Conservation (phyloP, 2,329 filamentous ascomycete species). For the Fusarium sp. region DNA sequence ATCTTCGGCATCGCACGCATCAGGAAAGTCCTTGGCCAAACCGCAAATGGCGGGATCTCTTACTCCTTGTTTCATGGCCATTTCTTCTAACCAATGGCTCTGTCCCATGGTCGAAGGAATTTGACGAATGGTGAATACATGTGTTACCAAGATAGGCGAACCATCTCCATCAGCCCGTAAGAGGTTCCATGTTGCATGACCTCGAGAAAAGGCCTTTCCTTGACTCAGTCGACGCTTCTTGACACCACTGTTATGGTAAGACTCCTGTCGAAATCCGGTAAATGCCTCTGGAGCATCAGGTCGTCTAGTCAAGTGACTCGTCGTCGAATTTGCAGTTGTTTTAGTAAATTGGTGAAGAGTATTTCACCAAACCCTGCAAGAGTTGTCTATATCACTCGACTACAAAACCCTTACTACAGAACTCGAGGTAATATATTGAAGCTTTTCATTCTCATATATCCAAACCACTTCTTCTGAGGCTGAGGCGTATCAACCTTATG, state of each 20-base stretch:
- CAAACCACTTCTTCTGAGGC: no score
- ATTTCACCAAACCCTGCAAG: no score
- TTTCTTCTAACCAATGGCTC: not conserved
- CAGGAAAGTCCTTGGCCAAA: slow-evolving; percentile 1
- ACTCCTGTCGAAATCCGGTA: slow-evolving; percentile 4
- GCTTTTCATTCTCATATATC: no score
- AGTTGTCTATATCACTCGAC: no score
- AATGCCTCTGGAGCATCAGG: not conserved
- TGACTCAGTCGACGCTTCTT: not conserved
- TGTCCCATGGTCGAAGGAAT: not conserved
- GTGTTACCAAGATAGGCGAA: not conserved
- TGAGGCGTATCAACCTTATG: no score
- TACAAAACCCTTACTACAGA: no score
- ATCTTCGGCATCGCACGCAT: not conserved
- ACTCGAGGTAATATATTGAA: no score
- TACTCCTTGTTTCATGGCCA: accelerated
- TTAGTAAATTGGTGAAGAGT: not conserved
- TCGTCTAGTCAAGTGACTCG: not conserved
- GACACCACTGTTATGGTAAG: accelerated
- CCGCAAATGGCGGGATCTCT: not conserved
- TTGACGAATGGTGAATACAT: not conserved
- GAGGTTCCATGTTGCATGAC: no score
- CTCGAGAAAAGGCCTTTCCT: not conserved
- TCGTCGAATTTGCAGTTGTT: not conserved
- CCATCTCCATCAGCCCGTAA: not conserved